phyloP scores from a whole-genome alignment of 768 basidiomycete genomes.

The Amanita inopinata region DNA sequence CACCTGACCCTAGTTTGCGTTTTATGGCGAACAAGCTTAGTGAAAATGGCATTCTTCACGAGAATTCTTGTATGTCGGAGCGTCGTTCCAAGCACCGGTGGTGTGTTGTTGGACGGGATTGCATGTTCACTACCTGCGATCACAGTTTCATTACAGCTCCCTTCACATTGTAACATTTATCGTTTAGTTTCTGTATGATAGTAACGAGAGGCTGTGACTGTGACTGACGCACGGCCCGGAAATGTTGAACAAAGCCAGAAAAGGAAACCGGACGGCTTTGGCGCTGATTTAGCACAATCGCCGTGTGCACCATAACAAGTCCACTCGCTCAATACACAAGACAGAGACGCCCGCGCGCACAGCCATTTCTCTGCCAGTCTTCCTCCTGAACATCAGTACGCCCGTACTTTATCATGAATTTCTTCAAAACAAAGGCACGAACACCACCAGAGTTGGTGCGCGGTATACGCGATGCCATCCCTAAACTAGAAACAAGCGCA shows the following conservation, averaged over 20 bases:
- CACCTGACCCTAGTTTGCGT: constrained; percentile 1
- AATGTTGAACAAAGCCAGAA: background rate
- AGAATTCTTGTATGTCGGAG: background rate
- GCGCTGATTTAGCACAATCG: background rate
- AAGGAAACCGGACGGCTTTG: background rate
- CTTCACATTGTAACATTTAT: too few relatives aligned
- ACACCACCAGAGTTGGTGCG: constrained; percentile 85
- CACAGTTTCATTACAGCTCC: too few relatives aligned
- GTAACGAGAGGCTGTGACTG: background rate
- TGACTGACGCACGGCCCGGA: background rate
- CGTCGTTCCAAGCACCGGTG: too few relatives aligned
- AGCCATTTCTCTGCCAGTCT: background rate
- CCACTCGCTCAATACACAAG: background rate
- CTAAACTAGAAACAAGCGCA: constrained; percentile 62
- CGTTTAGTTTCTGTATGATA: too few relatives aligned
- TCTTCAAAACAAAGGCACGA: constrained; percentile 87
- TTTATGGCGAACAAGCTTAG: background rate
- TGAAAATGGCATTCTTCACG: background rate
- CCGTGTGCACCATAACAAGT: background rate
- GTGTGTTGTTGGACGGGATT: too few relatives aligned
- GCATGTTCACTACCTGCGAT: too few relatives aligned
- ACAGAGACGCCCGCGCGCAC: background rate
- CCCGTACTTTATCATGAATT: constrained; percentile 55
- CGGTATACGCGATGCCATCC: constrained; percentile 69
- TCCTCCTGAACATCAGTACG: background rate